Evolutionary conservation across 2,329 filamentous ascomycete species (phyloP).

Genomic region (Trichoderma oligosporum): DNA sequence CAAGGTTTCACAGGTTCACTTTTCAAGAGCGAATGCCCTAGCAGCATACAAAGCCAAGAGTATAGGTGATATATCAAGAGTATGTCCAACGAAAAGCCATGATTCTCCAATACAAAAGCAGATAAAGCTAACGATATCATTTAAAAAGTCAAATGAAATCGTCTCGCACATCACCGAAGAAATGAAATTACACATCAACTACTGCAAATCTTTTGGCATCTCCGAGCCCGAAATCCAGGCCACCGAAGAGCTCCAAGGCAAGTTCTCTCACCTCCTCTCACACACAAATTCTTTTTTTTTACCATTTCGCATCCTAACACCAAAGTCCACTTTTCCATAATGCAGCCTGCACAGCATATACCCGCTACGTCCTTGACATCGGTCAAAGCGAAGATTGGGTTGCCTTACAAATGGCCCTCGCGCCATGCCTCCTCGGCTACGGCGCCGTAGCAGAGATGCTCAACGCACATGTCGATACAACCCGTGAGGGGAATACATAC

Average conservation of each 20-base stretch:
- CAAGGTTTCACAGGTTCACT: conserved; percentile 61
- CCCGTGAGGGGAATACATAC: conserved; percentile 66
- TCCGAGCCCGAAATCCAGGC: conserved; percentile 67
- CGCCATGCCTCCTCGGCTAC: conserved; percentile 89
- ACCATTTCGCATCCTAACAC: background rate
- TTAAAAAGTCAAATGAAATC: conserved; percentile 47
- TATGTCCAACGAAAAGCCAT: conserved; percentile 43
- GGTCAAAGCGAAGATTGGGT: conserved; percentile 86
- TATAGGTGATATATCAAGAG: conserved; percentile 67
- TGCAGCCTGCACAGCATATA: conserved; percentile 74
- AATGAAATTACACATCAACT: conserved; percentile 74
- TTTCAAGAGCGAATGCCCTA: conserved; percentile 79
- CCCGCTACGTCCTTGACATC: conserved; percentile 80
- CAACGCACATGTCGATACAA: conserved; percentile 57
- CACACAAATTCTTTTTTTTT: background rate
- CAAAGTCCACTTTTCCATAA: too few relatives aligned
- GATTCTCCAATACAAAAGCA: background rate
- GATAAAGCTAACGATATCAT: background rate
- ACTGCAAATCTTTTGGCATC: conserved; percentile 78
- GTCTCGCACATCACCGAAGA: conserved; percentile 75
- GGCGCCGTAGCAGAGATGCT: conserved; percentile 72
- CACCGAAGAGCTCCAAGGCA: conserved; percentile 71
- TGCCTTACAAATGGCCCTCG: conserved; percentile 76
- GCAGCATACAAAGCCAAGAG: conserved; percentile 79
- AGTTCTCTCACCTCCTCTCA: conserved; percentile 13